A percentile compares a stretch with the other conserved stretches of the same genome.
Evolutionary conservation across 768 basidiomycete genomes (phyloP).

Genomic region (Mrakia gelida): DNA sequence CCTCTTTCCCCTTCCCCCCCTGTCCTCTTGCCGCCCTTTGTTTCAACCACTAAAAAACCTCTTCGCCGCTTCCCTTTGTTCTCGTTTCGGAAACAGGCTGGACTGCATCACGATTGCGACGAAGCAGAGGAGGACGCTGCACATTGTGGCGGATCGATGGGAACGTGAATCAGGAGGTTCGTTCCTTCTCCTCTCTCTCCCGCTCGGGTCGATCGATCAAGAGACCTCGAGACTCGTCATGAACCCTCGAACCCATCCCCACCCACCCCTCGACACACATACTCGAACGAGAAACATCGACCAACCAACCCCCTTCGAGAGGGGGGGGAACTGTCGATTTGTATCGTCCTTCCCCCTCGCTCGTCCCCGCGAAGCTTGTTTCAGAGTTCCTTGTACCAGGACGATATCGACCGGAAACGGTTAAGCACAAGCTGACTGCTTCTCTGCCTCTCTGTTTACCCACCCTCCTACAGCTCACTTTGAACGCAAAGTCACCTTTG

Average conservation of each 20-base stretch:
- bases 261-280: too few species aligned
- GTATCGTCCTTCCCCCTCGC: too few species aligned
- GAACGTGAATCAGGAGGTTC: constrained; percentile 20
- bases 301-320: too few species aligned
- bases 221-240: background rate
- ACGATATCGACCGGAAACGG: background rate
- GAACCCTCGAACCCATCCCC: too few species aligned
- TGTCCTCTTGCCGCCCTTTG: background rate
- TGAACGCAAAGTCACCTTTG: constrained; percentile 30
- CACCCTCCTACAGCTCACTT: constrained; percentile 29
- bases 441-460: background rate
- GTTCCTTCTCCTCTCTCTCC: background rate
- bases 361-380: too few species aligned
- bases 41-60: background rate
- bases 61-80: too few species aligned
- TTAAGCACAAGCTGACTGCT: too few species aligned
- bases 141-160: constrained; percentile 33
- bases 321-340: too few species aligned
- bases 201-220: too few species aligned
- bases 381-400: too few species aligned
- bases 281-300: too few species aligned
- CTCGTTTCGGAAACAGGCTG: background rate
- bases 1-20: background rate
- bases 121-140: constrained; percentile 27
- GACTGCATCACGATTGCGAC: constrained; percentile 32